These are phyloP conservation scores for Primulina huaijiensis DNA, from an alignment of 257 asterid species.

Conservation along the genomic window DNA sequence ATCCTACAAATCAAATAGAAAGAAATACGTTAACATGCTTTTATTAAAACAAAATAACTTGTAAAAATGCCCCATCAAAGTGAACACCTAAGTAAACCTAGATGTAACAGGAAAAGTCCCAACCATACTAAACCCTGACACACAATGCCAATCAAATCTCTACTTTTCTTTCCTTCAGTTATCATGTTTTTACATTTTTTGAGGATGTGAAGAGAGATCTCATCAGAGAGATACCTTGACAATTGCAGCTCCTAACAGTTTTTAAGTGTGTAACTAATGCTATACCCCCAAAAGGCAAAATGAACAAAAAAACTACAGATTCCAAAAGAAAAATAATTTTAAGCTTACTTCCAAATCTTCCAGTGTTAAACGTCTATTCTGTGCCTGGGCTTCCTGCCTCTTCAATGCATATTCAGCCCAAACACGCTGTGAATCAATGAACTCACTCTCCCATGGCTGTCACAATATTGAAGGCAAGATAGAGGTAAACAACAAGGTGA, in stretches of 20 bases:
- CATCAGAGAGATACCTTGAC: not conserved
- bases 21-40: conserved; percentile 4
- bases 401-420: conserved; percentile 99
- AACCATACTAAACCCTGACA: not conserved
- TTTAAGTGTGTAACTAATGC: not conserved
- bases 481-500: conserved; percentile 6
- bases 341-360: conserved; percentile 92
- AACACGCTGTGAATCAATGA: conserved; percentile 98
- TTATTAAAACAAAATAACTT: not conserved
- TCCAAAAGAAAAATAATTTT: not conserved
- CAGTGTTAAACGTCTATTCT: conserved; percentile 89
- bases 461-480: conserved; percentile 12
- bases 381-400: conserved; percentile 99
- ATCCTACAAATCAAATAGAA: conserved; percentile 50
- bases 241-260: not conserved
- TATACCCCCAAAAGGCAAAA: not conserved
- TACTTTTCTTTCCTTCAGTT: not conserved
- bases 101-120: not conserved
- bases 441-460: conserved; percentile 99
- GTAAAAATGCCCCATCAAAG: not conserved
- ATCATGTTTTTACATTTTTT: too few relatives aligned
- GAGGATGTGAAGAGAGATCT: not conserved
- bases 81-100: not conserved
- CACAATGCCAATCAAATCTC: not conserved
- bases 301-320: not conserved